phyloP scores from a whole-genome alignment of 164 flowering plant species.

The Tetrastigma voinierianum region DNA sequence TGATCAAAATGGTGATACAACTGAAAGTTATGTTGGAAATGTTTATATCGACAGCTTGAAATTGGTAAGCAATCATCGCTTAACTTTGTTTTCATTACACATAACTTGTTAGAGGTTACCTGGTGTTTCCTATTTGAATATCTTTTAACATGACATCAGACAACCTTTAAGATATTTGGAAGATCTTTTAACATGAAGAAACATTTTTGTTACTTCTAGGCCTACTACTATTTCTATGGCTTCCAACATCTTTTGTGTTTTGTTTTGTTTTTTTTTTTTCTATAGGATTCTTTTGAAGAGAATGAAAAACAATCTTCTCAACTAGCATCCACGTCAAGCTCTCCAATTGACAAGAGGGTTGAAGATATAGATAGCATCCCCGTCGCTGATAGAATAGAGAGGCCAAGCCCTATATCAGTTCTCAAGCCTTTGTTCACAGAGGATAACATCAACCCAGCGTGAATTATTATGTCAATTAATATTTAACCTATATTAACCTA shows the following conservation, averaged over 20 bases:
- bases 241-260: not conserved
- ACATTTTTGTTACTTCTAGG: too few relatives aligned
- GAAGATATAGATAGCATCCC: conserved; percentile 42
- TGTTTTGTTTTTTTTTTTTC: conserved; percentile 1
- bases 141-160: too few relatives aligned
- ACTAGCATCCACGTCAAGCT: conserved; percentile 31
- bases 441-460: conserved; percentile 53
- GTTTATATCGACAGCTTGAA: conserved; percentile 20
- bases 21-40: conserved; percentile 27
- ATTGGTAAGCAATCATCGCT: conserved; percentile 29
- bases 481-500: too few relatives aligned
- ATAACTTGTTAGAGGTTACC: not conserved
- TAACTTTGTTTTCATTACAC: not conserved
- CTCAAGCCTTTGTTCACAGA: conserved; percentile 72
- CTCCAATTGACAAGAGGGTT: conserved; percentile 19
- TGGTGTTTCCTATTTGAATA: too few relatives aligned
- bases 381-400: conserved; percentile 37
- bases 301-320: conserved; percentile 22
- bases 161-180: too few relatives aligned
- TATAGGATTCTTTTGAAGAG: conserved; percentile 40
- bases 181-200: too few relatives aligned
- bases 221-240: too few relatives aligned
- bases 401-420: conserved; percentile 87
- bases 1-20: conserved; percentile 18
- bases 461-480: too few relatives aligned